phyloP scores from a whole-genome alignment of 345 rosid genomes.

The Pistacia vera region DNA sequence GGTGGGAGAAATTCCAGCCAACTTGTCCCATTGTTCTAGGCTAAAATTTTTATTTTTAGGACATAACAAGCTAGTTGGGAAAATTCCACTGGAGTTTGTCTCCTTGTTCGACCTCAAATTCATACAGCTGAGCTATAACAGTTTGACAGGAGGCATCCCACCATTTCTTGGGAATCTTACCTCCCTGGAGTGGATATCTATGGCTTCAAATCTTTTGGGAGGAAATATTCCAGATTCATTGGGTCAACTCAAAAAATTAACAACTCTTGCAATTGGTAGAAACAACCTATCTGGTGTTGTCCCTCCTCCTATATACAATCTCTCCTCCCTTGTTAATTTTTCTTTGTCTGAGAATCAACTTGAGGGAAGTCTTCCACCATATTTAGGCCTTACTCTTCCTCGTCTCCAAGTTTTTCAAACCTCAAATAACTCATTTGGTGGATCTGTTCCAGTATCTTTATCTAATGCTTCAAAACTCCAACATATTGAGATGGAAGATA shows the following conservation, averaged over 20 bases:
- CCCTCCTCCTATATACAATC: not conserved
- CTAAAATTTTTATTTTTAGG: not conserved
- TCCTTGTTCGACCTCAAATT: conserved; percentile 1
- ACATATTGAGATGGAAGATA: no score
- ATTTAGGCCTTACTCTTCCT: conserved; percentile 21
- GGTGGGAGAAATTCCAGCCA: conserved; percentile 19
- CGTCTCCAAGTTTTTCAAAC: not conserved
- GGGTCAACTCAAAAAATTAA: conserved; percentile 14
- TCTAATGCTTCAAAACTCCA: conserved; percentile 28
- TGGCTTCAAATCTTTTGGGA: not conserved
- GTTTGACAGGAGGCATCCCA: conserved; percentile 18
- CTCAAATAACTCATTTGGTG: conserved; percentile 3
- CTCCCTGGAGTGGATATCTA: not conserved
- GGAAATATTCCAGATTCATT: conserved; percentile 2
- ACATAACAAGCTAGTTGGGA: conserved; percentile 13
- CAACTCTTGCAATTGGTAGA: not conserved
- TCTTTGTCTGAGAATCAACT: conserved; percentile 11
- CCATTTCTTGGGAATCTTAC: conserved; percentile 25
- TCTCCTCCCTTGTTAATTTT: not conserved
- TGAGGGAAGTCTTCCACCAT: conserved; percentile 22
- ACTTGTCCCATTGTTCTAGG: conserved; percentile 13
- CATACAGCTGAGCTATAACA: not conserved
- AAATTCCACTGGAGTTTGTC: conserved; percentile 10
- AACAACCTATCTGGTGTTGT: conserved; percentile 11
- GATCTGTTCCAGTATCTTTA: conserved; percentile 26